These are phyloP conservation scores for Cladosporium cucumerinum DNA, from an alignment of 2,329 filamentous ascomycete species.

Conservation along the genomic window DNA sequence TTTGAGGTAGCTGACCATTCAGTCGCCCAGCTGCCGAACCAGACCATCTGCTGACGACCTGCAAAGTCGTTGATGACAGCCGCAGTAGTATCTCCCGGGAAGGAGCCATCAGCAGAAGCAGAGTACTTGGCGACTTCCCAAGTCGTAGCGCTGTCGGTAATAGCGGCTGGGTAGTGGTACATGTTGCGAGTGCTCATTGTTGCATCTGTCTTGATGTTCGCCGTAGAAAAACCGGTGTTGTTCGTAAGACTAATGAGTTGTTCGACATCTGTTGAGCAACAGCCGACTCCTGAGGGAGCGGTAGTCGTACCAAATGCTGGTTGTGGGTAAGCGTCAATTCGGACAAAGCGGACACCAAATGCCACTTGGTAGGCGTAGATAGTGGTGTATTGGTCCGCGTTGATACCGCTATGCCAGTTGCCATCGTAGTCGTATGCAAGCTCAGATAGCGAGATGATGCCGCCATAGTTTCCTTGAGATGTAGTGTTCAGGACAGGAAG, in stretches of 20 bases:
- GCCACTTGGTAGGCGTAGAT: slow-evolving; percentile 56
- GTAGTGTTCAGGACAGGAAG: slow-evolving; percentile 53
- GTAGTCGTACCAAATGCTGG: slow-evolving; percentile 44
- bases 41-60: slow-evolving; percentile 59
- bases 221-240: slow-evolving; percentile 51
- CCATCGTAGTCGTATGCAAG: slow-evolving; percentile 52
- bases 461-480: slow-evolving; percentile 56
- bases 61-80: slow-evolving; percentile 59
- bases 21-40: slow-evolving; percentile 56
- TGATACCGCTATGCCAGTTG: slow-evolving; percentile 53
- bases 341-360: slow-evolving; percentile 60
- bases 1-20: slow-evolving; percentile 54
- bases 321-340: slow-evolving; percentile 56
- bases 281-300: slow-evolving; percentile 42
- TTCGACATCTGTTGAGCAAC: slow-evolving; percentile 49
- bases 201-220: slow-evolving; percentile 51
- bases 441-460: slow-evolving; percentile 55
- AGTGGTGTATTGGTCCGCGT: slow-evolving; percentile 53
- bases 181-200: slow-evolving; percentile 50
- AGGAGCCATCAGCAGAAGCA: slow-evolving; percentile 33
- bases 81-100: slow-evolving; percentile 44
- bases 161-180: slow-evolving; percentile 59
- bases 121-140: slow-evolving; percentile 53
- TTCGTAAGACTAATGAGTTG: slow-evolving; percentile 56
- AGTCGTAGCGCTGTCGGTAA: slow-evolving; percentile 52